Conservation (phyloP, 2,329 filamentous ascomycete genomes). For the Trichoderma arundinaceum region DNA sequence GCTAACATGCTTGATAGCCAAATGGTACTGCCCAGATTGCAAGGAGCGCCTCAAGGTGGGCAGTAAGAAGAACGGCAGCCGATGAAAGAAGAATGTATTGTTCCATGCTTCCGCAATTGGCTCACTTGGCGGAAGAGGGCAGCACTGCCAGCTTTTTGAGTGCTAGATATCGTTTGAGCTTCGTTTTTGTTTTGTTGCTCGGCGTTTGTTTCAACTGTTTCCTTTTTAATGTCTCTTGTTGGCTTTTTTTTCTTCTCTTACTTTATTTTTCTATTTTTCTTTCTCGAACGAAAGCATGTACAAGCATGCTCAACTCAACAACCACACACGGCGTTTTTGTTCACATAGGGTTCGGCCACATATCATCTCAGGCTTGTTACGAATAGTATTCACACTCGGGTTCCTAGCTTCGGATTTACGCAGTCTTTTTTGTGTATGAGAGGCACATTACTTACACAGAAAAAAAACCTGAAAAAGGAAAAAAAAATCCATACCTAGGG, state of each 20-base stretch:
- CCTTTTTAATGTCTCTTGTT: background rate
- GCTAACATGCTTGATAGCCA: constrained; percentile 55
- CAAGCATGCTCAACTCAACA: constrained; percentile 10
- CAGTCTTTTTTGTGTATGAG: constrained; percentile 11
- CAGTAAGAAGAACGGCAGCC: constrained; percentile 58
- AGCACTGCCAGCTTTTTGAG: background rate
- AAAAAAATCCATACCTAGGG: constrained; percentile 5
- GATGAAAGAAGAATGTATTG: constrained; percentile 41
- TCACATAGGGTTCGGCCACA: constrained; percentile 25
- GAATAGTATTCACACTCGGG: constrained; percentile 10
- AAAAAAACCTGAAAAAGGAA: background rate
- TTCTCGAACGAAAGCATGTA: background rate
- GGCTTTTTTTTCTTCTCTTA: background rate
- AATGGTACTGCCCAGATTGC: constrained; percentile 84
- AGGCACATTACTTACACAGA: constrained; percentile 2
- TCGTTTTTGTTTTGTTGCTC: background rate
- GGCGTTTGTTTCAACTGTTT: constrained; percentile 23
- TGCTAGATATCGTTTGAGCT: constrained; percentile 10
- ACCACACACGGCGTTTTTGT: constrained; percentile 23
- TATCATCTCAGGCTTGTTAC: constrained; percentile 26
- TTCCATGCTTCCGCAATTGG: background rate
- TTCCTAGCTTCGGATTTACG: constrained; percentile 8
- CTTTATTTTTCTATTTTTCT: background rate
- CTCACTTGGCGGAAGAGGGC: background rate
- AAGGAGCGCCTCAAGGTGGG: constrained; percentile 67